Evolutionary conservation across 306 rosid species (phyloP), one percentile per base, ranked within the genome.

Genomic region (Cucumis hystrix): DNA sequence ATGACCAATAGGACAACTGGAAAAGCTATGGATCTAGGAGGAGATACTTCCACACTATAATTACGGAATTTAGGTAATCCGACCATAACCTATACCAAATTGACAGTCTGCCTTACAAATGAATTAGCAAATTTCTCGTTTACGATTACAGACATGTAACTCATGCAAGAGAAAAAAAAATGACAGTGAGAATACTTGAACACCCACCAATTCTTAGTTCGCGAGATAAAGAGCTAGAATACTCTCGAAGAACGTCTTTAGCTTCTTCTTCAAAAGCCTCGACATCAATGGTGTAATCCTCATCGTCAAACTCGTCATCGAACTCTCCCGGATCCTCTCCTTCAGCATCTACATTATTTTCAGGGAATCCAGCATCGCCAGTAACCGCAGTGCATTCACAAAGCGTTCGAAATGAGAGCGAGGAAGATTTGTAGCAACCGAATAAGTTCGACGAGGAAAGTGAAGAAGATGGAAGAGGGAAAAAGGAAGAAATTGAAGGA

Each of bases 191-290:
- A 18, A 21, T 11, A 47, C 52, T 47, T 4, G 52, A 47, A 47
- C 45, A 79, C 76, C 45, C 54, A 89, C 97, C 96, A 1, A 88
- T 80, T 75, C 45, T 84, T 43, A 92, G 81, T 76, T 84, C 80
- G 60, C 75, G 81, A 69, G 91, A 87, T 55, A 92, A 79, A 56
- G 93, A 84, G 77, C 77, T 77, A 40, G 97, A 88, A 78, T 89
- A 95, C 33, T 89, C 96, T 52, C 80, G 82, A 55, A 72, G 87
- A 17, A 81, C 88, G 25, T 87, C 84, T 76, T 83, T 81, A 1
- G 98, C 98, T 83, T 90, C 92, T 80, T 84, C 78, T 82, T 92
- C 96, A 15, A 95, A 87, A 7, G 84, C 84, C 21, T 66, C 52
- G 77, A 83, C 83, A 54, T 95, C 93, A 41, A 87, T 88, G 52